Evolutionary conservation across 2,329 filamentous ascomycete species (phyloP), one percentile per base, ranked within the genome.

Genomic region (Botryotinia convoluta): DNA sequence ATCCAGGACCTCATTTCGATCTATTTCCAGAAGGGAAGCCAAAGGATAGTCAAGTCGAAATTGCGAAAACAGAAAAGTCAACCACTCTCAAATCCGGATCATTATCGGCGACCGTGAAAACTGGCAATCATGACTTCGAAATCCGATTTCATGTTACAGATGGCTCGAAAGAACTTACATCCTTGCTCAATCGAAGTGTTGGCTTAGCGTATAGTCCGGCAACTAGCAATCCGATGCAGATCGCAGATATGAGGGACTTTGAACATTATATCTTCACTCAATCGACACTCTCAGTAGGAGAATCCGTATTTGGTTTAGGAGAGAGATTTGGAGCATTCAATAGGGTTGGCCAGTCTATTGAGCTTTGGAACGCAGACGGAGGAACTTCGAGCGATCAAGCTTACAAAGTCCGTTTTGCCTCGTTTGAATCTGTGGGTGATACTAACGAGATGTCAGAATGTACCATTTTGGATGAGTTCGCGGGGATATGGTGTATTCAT

Each of bases 401-500:
- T 0, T 93, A 93, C 82, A 93, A 92, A 16, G 48, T 54, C 16
- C 12, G 48, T 54, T 54, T 16, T n/a, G 12, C 12, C 26, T n/a
- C 26, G 5, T 54, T n/a, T 54, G 26, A 54, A n/a, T 54, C 26
- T 54, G 4, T n/a, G 48, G 12, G 12, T n/a, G 26, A n/a, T n/a
- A 16, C 26, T 54, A 54, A 54, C 26, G 48, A 54, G 48, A 54
- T 6, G 26, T 54, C 26, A 54, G 83, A 93, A 92, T 79, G 82
- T 92, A 3, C 87, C 89, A 0, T 92, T 92, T 81, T 92, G 89
- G 86, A 83, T 92, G 76, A 91, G 88, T 79, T 92, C 89, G 20
- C 85, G 87, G n/a, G 92, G 92, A 0, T 95, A 94, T 79, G 92
- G 92, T 32, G 85, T 94, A 45, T 94, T 94, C 79, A 88, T 94